Conservation (phyloP, 2,329 filamentous ascomycete genomes). For the Xylaria arbuscula region DNA sequence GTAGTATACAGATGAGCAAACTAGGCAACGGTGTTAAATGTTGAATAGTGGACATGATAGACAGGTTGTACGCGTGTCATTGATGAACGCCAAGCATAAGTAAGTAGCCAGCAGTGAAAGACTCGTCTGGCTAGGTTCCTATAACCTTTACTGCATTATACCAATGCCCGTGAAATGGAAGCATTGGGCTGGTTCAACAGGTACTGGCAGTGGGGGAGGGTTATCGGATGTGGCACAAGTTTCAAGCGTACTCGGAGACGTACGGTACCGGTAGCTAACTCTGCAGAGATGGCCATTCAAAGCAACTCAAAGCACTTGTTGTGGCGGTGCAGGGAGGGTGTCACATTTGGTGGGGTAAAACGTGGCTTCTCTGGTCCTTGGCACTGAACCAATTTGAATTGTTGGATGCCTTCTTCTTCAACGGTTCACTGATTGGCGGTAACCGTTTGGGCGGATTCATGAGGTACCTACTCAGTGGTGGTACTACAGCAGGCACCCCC, state of each 20-base stretch:
- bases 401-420: constrained; percentile 30
- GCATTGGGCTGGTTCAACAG: not conserved
- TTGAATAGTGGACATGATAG: not conserved
- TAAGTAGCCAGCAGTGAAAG: not conserved
- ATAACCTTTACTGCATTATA: not conserved
- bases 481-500: not conserved
- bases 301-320: not conserved
- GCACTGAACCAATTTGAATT: constrained; percentile 24
- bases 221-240: no score
- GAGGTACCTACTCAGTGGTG: constrained; percentile 3
- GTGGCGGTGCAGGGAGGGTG: constrained; percentile 27
- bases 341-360: constrained; percentile 35
- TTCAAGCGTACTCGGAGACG: no score
- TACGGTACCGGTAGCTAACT: no score
- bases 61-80: constrained; percentile 16
- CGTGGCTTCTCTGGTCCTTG: constrained; percentile 32
- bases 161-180: not conserved
- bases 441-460: constrained; percentile 25
- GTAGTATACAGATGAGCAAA: not conserved
- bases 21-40: constrained; percentile 16
- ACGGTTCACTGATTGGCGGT: constrained; percentile 27
- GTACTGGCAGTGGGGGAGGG: not conserved
- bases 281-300: no score
- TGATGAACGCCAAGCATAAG: not conserved
- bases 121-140: not conserved